Conservation (phyloP, 2,329 filamentous ascomycete genomes). For the Epichloe sp. region DNA sequence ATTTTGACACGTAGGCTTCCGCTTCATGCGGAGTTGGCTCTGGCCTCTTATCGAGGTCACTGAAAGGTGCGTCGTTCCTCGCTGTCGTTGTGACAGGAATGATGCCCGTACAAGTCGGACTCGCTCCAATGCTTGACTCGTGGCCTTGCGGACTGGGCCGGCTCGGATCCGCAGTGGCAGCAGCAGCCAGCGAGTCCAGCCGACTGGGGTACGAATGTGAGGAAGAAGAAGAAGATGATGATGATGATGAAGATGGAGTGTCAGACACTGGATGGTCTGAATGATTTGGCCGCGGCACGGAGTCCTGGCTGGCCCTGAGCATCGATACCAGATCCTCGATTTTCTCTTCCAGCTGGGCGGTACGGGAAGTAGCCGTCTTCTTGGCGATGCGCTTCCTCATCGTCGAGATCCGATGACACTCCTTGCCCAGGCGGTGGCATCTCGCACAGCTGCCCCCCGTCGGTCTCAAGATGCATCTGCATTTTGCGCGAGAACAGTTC, state of each 20-base stretch:
- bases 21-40: conserved; percentile 24
- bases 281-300: neutral
- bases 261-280: conserved; percentile 1
- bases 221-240: neutral
- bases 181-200: conserved; percentile 24
- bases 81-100: neutral
- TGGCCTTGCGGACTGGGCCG: neutral
- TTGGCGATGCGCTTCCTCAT: conserved; percentile 24
- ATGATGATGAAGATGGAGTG: neutral
- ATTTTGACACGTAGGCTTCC: conserved; percentile 26
- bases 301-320: conserved; percentile 21
- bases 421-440: conserved; percentile 33
- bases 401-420: conserved; percentile 31
- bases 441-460: conserved; percentile 23
- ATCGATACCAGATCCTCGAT: conserved; percentile 34
- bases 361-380: conserved; percentile 21
- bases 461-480: conserved; percentile 31
- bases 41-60: conserved; percentile 10
- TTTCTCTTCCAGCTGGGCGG: conserved; percentile 36
- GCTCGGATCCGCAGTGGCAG: conserved; percentile 17
- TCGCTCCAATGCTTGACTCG: neutral
- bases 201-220: conserved; percentile 14
- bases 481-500: conserved; percentile 34
- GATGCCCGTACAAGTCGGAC: neutral
- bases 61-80: neutral